These are phyloP conservation scores for Globisporangium perplexum DNA, from an alignment of 352 stramenopile species.

Conservation along the genomic window DNA sequence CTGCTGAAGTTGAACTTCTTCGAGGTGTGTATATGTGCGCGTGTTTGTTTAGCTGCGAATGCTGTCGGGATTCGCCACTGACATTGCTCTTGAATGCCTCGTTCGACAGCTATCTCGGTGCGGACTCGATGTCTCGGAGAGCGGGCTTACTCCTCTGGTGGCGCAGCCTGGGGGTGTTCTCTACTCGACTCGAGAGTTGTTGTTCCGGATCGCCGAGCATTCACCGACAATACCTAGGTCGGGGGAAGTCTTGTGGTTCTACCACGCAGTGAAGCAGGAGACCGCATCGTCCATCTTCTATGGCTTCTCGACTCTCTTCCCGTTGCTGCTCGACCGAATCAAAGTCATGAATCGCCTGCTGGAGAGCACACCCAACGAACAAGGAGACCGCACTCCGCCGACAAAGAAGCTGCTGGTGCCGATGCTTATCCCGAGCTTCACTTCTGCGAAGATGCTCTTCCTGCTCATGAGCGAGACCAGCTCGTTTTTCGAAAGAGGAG, in stretches of 20 bases:
- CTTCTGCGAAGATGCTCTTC: conserved; percentile 80
- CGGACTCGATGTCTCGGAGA: conserved; percentile 49
- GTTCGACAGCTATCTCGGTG: conserved; percentile 59
- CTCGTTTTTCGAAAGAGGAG: conserved; percentile 15
- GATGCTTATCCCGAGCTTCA: conserved; percentile 82
- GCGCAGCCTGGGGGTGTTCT: conserved; percentile 40
- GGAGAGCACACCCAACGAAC: conserved; percentile 21
- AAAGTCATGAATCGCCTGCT: conserved; percentile 81
- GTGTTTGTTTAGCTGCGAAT: not conserved
- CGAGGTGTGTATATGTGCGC: conserved; percentile 56
- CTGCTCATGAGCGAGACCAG: conserved; percentile 61
- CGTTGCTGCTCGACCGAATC: conserved; percentile 69
- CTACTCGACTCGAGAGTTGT: conserved; percentile 45
- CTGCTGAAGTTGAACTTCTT: conserved; percentile 88
- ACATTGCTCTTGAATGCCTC: not conserved
- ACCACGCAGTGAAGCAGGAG: conserved; percentile 77
- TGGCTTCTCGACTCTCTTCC: conserved; percentile 75
- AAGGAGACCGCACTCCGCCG: conserved; percentile 18
- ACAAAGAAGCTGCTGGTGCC: conserved; percentile 64
- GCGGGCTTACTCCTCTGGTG: conserved; percentile 34
- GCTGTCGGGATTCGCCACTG: not conserved
- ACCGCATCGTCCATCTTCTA: conserved; percentile 71
- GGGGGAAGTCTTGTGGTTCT: conserved; percentile 59
- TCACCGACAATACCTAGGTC: conserved; percentile 16
- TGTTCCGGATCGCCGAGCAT: conserved; percentile 70